Base-by-base conservation (phyloP, 2,329 filamentous ascomycete species). In the Clarireedia monteithiana region DNA sequence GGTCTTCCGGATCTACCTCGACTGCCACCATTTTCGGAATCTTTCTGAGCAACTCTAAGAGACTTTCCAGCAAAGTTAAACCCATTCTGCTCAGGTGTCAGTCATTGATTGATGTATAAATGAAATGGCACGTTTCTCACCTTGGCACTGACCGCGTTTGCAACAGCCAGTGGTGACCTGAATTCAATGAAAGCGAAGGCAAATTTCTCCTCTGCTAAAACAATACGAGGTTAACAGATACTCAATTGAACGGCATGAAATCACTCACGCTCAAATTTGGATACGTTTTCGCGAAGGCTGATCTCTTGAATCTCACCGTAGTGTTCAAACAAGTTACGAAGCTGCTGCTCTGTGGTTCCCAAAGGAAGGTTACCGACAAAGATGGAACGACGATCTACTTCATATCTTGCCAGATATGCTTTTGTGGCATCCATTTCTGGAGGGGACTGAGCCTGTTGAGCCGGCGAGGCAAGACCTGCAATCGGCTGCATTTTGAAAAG, bases 281-380 rank as follows among this genome's bases (percentile, higher is more conserved):
- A 71, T 20, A 64, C 57, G 39, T 61, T 62, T 40, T 64, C 62
- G 55, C 67, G 59, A 47, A 74, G 52, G 23, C 67, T 61, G 40
- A 72, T 65, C 6, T 69, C 62, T 12, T 68, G 15, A 34, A 79
- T 68, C 1, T 63, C 58, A 20, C 76, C 77, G 50, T 69, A 73
- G 1, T 61, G 58, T n/a, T 67, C 62, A 39, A 73, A 73, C 9
- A 77, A 53, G 2, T 65, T 61, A 4, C 63, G 60, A 24, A 81
- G 60, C 42, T 73, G 65, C 0, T 66, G 63, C 27, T 75, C 70
- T 0, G 67, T 70, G 48, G 69, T 66, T 38, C 68, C 62, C 4
- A 62, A 39, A 3, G 77, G 75, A 6, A 81, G 63, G 38, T 73
- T 73, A 3, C 75, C 75, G 52, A 80, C 68, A 56, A 75, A 80